Base-by-base conservation (phyloP, 257 asterid species). In the Penstemon eatonii region DNA sequence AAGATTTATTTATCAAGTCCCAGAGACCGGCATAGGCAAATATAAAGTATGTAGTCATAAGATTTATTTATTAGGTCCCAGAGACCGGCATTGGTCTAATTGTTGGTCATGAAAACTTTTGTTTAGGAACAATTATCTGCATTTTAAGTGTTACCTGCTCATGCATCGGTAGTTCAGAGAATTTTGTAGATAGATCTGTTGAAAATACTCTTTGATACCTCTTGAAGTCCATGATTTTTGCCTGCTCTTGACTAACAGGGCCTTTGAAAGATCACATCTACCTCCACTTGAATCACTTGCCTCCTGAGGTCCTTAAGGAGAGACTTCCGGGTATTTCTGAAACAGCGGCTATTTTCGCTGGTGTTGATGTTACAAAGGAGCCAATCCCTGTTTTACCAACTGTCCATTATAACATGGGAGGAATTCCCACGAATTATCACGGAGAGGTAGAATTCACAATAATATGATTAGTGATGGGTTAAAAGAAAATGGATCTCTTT, bases 271-370 rank as follows among this genome's bases (percentile, higher is more conserved):
- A 93, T 75, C 97, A 93, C 81, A 93, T 93, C 79, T 93, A 93
- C 72, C 92, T 93, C 59, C 99, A 93, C 85, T 81, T 93, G 79
- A 88, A 93, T 86, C 99, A 93, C 83, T 83, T 93, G 64, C 97
- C 97, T 68, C 99, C 99, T 1, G 97, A 93, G 82, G 99, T 93
- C 56, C 96, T 93, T 7, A 83, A 88, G 85, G 99, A 93, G 76
- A 90, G 99, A 74, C 99, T 93, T 78, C 99, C 99, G 1, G 99
- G 96, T 75, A 93, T 93, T 66, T 90, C 99, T 50, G 99, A 93
- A 83, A 93, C 99, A 15, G 99, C 97, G 37, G 97, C 97, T 47
- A 93, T 93, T 70, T 93, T 90, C 57, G 96, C 99, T 63, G 99
- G 99, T 70, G 99, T 93, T 68, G 97, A 93, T 83, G 97, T 93